These are phyloP conservation scores for Cyberlindnera amylophila DNA, from an alignment of 805 yeast species.

Conservation along the genomic window DNA sequence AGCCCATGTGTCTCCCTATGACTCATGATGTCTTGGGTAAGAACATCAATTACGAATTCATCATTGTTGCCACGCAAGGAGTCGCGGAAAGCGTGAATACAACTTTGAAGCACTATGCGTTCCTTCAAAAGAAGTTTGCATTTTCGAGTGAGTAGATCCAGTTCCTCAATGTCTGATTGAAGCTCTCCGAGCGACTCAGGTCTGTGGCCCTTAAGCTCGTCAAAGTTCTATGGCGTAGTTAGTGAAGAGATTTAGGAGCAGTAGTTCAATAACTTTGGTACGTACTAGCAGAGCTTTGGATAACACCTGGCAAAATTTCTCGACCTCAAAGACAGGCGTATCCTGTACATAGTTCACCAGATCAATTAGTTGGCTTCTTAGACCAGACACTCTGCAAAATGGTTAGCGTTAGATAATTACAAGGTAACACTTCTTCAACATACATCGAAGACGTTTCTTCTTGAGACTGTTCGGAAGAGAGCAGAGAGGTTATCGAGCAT, in stretches of 20 bases:
- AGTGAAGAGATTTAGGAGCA: no score
- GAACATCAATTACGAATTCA: slow-evolving; percentile 2
- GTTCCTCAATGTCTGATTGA: background rate
- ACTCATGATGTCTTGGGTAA: slow-evolving; percentile 7
- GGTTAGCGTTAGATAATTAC: background rate
- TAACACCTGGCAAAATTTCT: background rate
- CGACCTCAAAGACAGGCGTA: background rate
- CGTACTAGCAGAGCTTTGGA: background rate
- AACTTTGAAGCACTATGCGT: background rate
- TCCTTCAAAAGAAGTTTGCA: background rate
- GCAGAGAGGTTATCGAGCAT: background rate
- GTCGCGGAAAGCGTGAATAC: background rate
- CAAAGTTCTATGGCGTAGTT: background rate
- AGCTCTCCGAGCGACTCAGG: background rate
- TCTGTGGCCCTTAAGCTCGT: background rate
- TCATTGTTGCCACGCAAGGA: background rate
- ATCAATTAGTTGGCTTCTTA: background rate
- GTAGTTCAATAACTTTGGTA: background rate
- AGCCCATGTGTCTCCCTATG: background rate
- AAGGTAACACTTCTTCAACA: background rate
- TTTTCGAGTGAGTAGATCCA: background rate
- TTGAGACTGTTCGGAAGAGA: background rate
- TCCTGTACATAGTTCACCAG: background rate
- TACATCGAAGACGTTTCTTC: background rate
- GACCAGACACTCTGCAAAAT: background rate